These are phyloP conservation scores for Aspergillus terreus DNA, from an alignment of 2,329 filamentous ascomycete species.

Conservation along the genomic window DNA sequence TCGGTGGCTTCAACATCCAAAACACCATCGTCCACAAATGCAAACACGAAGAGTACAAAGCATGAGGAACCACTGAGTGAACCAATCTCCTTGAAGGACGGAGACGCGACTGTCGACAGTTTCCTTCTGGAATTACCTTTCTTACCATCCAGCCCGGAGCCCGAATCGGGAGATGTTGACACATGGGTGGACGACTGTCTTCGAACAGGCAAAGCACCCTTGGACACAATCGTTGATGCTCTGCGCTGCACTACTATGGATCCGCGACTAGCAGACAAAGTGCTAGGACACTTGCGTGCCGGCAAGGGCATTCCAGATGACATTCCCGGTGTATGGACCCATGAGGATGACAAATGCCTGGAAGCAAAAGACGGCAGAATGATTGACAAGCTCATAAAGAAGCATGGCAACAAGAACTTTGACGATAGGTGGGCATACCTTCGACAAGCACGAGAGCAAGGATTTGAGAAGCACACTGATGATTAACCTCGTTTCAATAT, in stretches of 20 bases:
- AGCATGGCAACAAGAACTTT: constrained; percentile 42
- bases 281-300: constrained; percentile 27
- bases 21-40: neutral
- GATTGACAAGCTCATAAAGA: constrained; percentile 35
- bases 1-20: neutral
- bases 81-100: neutral
- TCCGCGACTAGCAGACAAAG: constrained; percentile 32
- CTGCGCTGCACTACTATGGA: constrained; percentile 42
- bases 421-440: constrained; percentile 37
- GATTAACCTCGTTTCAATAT: constrained; percentile 1
- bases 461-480: constrained; percentile 8
- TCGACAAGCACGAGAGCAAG: constrained; percentile 21
- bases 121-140: constrained; percentile 30
- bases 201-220: constrained; percentile 22
- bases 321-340: constrained; percentile 46
- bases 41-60: neutral
- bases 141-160: constrained; percentile 19
- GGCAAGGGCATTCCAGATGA: constrained; percentile 37
- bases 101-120: constrained; percentile 15
- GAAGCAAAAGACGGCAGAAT: constrained; percentile 28
- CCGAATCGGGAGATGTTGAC: constrained; percentile 25
- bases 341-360: constrained; percentile 41
- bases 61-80: neutral
- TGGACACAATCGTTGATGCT: constrained; percentile 30
- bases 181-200: constrained; percentile 38